Evolutionary conservation across 345 rosid species (phyloP).

Genomic region (Pistacia integerrima): DNA sequence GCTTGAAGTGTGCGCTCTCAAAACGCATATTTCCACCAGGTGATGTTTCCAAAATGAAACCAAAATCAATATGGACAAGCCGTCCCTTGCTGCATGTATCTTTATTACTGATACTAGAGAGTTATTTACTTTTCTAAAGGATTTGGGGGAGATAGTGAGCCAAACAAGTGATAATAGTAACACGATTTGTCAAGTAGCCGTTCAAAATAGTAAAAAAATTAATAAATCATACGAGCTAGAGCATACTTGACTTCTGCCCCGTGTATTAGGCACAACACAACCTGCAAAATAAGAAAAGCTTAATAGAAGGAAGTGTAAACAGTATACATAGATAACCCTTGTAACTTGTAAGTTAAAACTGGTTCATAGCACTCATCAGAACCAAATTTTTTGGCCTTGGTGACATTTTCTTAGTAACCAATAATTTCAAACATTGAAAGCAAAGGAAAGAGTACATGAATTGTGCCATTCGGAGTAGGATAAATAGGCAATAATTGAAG

Average conservation of each 20-base stretch:
- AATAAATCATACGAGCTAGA: conserved; percentile 7
- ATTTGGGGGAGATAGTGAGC: background rate
- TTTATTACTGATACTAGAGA: background rate
- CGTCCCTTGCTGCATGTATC: conserved; percentile 65
- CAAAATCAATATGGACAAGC: conserved; percentile 97
- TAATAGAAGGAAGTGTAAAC: background rate
- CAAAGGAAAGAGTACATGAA: background rate
- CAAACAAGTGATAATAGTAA: background rate
- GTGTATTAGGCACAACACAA: conserved; percentile 72
- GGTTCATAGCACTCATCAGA: background rate
- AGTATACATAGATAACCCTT: background rate
- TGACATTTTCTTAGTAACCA: background rate
- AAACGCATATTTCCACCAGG: conserved; percentile 98
- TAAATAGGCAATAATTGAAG: background rate
- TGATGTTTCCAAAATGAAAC: conserved; percentile 93
- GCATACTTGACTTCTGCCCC: conserved; percentile 62
- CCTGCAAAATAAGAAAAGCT: conserved; percentile 40
- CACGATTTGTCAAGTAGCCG: background rate
- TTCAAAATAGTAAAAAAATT: conserved; percentile 12
- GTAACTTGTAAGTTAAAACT: background rate
- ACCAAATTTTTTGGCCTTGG: background rate
- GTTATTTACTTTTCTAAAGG: background rate
- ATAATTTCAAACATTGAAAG: background rate
- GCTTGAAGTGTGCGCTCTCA: conserved; percentile 96
- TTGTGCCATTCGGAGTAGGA: too few species aligned